These are phyloP conservation scores for Ophiostoma sp. DNA, from an alignment of 2,329 filamentous ascomycete genomes.

Conservation along the genomic window DNA sequence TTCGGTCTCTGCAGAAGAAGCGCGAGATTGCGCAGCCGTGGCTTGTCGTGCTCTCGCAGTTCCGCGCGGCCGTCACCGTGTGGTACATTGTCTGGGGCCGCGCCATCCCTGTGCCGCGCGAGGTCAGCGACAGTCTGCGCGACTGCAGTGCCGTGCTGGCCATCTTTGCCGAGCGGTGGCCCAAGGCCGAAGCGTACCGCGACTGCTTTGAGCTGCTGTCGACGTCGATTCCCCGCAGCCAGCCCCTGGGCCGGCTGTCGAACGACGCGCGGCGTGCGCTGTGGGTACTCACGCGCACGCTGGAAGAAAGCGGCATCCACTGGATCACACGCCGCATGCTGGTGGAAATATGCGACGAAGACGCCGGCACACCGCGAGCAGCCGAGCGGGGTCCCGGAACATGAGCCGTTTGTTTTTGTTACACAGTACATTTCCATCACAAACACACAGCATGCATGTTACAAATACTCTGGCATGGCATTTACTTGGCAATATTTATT, in stretches of 20 bases:
- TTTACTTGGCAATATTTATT: not conserved
- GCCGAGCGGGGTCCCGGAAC: not conserved
- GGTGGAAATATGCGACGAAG: slow-evolving; percentile 15
- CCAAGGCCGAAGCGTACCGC: slow-evolving; percentile 35
- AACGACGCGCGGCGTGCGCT: slow-evolving; percentile 1
- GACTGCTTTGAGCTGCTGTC: slow-evolving; percentile 36
- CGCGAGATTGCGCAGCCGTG: slow-evolving; percentile 20
- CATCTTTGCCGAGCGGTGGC: slow-evolving; percentile 36
- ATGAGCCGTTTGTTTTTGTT: not conserved
- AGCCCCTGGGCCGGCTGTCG: slow-evolving; percentile 15
- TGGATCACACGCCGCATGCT: slow-evolving; percentile 17
- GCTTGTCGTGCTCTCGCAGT: slow-evolving; percentile 21
- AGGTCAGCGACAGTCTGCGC: slow-evolving; percentile 32
- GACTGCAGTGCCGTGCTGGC: slow-evolving; percentile 37
- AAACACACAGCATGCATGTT: not conserved
- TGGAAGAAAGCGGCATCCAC: slow-evolving; percentile 20
- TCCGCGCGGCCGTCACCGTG: slow-evolving; percentile 21
- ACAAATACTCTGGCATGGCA: not conserved
- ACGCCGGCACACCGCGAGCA: not conserved
- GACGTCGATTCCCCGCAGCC: slow-evolving; percentile 16
- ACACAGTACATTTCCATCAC: not conserved
- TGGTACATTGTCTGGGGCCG: slow-evolving; percentile 22
- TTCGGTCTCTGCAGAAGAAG: slow-evolving; percentile 19
- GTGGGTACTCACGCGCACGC: not conserved
- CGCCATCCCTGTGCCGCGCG: slow-evolving; percentile 12